Evolutionary conservation across 768 basidiomycete genomes (phyloP), one percentile per base, ranked within the genome.

Genomic region (Flagelloscypha sp.): DNA sequence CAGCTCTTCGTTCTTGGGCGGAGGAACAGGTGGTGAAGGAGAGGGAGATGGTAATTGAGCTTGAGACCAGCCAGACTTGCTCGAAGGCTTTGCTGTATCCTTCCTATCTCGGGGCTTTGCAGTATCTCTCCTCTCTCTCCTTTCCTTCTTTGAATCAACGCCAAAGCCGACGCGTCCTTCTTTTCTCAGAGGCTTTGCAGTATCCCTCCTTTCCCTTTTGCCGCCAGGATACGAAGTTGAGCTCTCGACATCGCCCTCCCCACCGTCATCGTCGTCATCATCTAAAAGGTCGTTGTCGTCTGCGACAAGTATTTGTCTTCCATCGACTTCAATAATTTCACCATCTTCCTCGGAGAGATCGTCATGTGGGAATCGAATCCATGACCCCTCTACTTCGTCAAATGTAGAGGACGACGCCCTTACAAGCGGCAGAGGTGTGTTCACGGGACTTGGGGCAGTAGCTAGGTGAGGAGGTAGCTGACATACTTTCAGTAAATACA

Each of bases 31-130:
- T 2, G 42, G 35, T 6, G 42, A 28, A 4, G 38, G 36, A 3
- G 39, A 36, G 24, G 31, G 19, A n/a, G 37, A 33, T 4, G 37
- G 36, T 5, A 36, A 24, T n/a, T 59, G 56, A 25, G 44, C 29
- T n/a, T 36, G 42, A 2, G 34, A 33, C 9, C 48, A 56, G 3
- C 59, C 62, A 1, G 61, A 61, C 5, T 48, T 36, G 6, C 59
- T 50, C 0, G 55, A 54, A 6, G 59, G 57, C 13, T 36, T 24
- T 36, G 53, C 51, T 2, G 40, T 40, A 24, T 36, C 28, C 20
- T 35, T 37, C 27, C 44, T 52, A 27, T 25, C n/a, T 27, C 31
- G 35, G 19, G 29, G 31, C 18, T 18, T 38, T 38, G 24, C 16
- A 23, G n/a, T 19, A n/a, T 20, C 7, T 37, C 45, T 16, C 30